Conservation (phyloP, 495 filamentous ascomycete species). For the Tuber borchii region DNA sequence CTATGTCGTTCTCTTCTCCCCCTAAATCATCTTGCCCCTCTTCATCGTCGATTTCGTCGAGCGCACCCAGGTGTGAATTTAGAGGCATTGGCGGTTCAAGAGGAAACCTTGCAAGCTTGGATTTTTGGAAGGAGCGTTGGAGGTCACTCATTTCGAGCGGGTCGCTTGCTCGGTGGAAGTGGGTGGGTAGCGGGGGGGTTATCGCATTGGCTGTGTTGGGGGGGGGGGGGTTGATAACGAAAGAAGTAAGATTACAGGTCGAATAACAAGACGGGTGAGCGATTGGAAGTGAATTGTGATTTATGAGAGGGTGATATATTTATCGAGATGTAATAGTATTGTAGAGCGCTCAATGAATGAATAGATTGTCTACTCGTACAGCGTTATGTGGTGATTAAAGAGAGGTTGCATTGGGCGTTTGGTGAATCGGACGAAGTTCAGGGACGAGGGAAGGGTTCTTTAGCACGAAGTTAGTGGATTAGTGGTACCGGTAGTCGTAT, state of each 20-base stretch:
- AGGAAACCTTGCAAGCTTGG: constrained; percentile 63
- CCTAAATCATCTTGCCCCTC: constrained; percentile 30
- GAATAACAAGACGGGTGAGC: background rate
- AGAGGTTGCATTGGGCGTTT: background rate
- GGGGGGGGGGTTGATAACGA: background rate
- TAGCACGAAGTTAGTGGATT: background rate
- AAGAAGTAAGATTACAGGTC: background rate
- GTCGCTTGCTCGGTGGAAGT: background rate
- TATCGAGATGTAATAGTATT: background rate
- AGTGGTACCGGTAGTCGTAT: background rate
- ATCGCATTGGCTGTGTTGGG: constrained; percentile 2
- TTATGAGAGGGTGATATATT: background rate
- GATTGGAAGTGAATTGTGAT: constrained; percentile 4
- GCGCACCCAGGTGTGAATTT: constrained; percentile 40
- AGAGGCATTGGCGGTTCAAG: constrained; percentile 48
- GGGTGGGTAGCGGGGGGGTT: constrained; percentile 3
- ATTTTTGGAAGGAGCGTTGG: constrained; percentile 74
- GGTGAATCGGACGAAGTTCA: background rate
- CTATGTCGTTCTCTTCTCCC: constrained; percentile 4
- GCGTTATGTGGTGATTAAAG: background rate
- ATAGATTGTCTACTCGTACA: background rate
- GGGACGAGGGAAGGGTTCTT: background rate
- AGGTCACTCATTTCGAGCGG: constrained; percentile 67
- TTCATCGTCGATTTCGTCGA: constrained; percentile 52
- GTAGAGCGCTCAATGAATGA: background rate